Evolutionary conservation across 2,329 filamentous ascomycete genomes (phyloP), one percentile per base, ranked within the genome.

Genomic region (Westerdykella aurantiaca): DNA sequence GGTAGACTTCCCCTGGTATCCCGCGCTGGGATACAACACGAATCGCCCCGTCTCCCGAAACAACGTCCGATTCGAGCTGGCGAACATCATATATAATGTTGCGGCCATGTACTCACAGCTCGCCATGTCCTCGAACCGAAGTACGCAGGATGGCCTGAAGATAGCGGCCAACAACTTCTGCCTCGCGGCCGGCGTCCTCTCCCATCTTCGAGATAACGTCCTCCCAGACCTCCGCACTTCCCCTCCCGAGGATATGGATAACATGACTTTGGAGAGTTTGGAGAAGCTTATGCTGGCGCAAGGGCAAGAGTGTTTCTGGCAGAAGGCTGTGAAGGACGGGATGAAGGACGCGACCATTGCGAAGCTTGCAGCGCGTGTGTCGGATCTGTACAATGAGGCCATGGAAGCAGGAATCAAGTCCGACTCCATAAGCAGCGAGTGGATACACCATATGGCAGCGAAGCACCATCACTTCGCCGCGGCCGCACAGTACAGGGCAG

Each of bases 381-480:
- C 88, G 2, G 93, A 98, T 60, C 79, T 95, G 35, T 98, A 97
- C 68, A 86, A 82, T 42, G 74, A 83, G 42, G 88, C 90, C 0
- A 83, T 86, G 6, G 91, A 96, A 56, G 85, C 83, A 51, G 90
- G 88, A 9, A 82, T 94, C 62, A 88, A 89, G 66, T 95, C 89
- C 50, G 84, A 95, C 58, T 83, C 87, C 13, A 83, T 97, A 53
- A 93, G 87, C 63, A 90, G 86, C 44, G 86, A 93, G 50, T 97
- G 91, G 93, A 96, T 98, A 55, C 91, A 97, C 67, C 91, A 97
- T 64, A 90, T 94, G 79, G 90, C 86, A 21, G 93, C 91, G 5
- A 98, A 97, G 66, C 90, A 97, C 61, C 87, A 96, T 61, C 93
- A 97, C 67, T 97, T 98, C 69, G 90, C 91, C 1, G 91, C 88